These are phyloP conservation scores for Clausena lansium DNA, from an alignment of 345 rosid species.

Conservation along the genomic window DNA sequence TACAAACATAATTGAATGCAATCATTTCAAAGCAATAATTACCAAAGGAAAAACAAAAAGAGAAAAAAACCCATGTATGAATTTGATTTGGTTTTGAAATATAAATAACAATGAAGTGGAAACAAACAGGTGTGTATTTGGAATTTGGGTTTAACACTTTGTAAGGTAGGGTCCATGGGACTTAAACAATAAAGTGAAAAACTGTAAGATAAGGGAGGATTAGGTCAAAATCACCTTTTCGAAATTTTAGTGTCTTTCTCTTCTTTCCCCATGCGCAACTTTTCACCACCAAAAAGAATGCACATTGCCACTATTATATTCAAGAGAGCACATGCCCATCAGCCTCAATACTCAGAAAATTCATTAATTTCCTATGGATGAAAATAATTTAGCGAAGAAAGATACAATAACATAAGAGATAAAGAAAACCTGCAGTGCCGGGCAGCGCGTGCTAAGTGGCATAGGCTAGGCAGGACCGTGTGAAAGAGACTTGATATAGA, in stretches of 20 bases:
- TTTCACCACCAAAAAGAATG: slow-evolving; percentile 22
- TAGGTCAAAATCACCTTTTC: slow-evolving; percentile 29
- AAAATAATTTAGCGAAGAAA: neutral
- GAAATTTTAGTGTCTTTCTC: slow-evolving; percentile 15
- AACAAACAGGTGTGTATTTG: neutral
- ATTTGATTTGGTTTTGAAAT: neutral
- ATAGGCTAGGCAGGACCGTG: neutral
- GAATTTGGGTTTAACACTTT: neutral
- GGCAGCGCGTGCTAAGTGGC: slow-evolving; percentile 26
- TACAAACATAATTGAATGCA: slow-evolving; percentile 15
- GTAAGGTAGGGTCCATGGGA: neutral
- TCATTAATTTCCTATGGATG: neutral
- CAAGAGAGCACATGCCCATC: slow-evolving; percentile 21
- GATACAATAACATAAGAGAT: neutral
- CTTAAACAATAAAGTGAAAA: slow-evolving; percentile 19
- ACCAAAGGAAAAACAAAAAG: slow-evolving; percentile 14
- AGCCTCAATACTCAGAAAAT: neutral
- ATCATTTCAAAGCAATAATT: slow-evolving; percentile 37
- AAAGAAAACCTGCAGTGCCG: slow-evolving; percentile 11
- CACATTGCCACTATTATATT: slow-evolving; percentile 12
- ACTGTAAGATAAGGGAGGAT: slow-evolving; percentile 12
- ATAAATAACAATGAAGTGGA: neutral
- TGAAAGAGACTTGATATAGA: slow-evolving; percentile 12
- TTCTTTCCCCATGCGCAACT: slow-evolving; percentile 31
- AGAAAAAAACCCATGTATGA: neutral